Percentiles rank a stretch among this genome's conserved stretches.
Conservation (phyloP, 2,329 filamentous ascomycete species). For the Microsporum audouinii region DNA sequence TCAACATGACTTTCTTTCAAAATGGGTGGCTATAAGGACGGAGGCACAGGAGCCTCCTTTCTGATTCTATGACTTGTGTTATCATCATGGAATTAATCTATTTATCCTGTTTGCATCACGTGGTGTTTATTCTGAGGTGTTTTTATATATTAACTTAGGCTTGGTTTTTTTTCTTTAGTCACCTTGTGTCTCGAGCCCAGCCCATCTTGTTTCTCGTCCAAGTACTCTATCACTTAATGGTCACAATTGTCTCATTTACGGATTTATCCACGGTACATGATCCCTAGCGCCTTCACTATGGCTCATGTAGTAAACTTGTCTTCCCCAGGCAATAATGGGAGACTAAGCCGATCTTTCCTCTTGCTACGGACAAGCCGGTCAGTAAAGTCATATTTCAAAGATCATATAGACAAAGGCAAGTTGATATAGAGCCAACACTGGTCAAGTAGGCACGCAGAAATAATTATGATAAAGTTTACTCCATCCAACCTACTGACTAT, state of each 20-base stretch:
- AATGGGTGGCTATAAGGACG: constrained; percentile 4
- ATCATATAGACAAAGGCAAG: too few relatives aligned
- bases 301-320: too few relatives aligned
- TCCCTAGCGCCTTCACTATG: too few relatives aligned
- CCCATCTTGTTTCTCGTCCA: not conserved
- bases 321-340: too few relatives aligned
- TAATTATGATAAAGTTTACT: not conserved
- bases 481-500: not conserved
- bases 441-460: not conserved
- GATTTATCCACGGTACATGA: too few relatives aligned
- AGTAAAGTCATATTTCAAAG: too few relatives aligned
- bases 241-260: not conserved
- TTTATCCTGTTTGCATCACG: constrained; percentile 4
- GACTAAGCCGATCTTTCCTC: too few relatives aligned
- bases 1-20: constrained; percentile 3
- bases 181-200: not conserved
- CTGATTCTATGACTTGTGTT: not conserved
- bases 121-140: not conserved
- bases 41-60: constrained; percentile 1
- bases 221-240: not conserved
- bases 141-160: not conserved
- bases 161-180: not conserved
- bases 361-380: too few relatives aligned
- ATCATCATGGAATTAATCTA: constrained; percentile 1
- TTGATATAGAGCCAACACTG: not conserved